Conservation (phyloP, 2,329 filamentous ascomycete genomes). For the Talaromyces marneffei region DNA sequence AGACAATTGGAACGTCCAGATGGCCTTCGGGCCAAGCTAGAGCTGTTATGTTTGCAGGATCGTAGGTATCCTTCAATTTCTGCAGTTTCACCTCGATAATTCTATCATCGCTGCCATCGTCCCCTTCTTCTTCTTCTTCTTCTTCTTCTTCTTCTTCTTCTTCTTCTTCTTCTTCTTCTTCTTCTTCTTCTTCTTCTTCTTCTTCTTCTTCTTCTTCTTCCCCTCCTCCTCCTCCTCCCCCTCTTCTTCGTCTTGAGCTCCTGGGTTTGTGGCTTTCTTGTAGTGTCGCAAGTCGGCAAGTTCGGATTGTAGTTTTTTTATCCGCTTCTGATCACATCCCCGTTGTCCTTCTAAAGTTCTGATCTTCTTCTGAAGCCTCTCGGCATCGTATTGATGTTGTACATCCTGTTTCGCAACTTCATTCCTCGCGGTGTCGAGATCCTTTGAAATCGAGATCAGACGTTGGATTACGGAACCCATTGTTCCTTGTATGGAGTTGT, state of each 20-base stretch:
- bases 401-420: background rate
- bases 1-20: background rate
- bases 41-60: conserved; percentile 21
- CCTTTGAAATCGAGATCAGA: background rate
- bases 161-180: background rate
- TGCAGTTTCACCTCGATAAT: conserved; percentile 12
- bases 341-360: background rate
- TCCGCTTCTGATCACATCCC: background rate
- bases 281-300: background rate
- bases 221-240: conserved; percentile 1
- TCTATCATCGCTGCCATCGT: background rate
- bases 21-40: background rate
- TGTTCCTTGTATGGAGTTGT: background rate
- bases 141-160: background rate
- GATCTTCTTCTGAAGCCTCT: background rate
- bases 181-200: conserved; percentile 1
- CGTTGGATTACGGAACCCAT: background rate
- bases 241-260: background rate
- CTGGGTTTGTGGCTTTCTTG: background rate
- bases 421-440: background rate
- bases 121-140: background rate
- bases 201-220: background rate
- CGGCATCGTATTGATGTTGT: background rate
- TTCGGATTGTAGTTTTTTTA: conserved; percentile 1
- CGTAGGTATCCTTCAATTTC: conserved; percentile 24